Conservation (phyloP, 2,329 filamentous ascomycete species). For the Tolypocladium guangdongense region DNA sequence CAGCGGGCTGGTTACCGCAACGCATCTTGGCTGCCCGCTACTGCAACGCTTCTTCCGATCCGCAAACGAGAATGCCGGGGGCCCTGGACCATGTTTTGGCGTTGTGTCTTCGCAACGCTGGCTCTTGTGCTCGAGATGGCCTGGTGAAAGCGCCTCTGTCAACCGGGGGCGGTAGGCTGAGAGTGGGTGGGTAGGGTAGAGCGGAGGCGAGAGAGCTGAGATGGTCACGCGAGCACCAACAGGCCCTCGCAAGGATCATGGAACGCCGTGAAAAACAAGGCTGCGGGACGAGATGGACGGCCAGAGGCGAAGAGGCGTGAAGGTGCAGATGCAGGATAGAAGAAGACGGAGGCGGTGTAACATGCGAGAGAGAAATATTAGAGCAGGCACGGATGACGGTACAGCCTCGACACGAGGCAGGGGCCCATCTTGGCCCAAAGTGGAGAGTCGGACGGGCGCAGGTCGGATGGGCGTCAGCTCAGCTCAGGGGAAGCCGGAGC, state of each 20-base stretch:
- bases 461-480: background rate
- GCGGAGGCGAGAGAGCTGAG: background rate
- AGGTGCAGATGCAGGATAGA: background rate
- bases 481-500: background rate
- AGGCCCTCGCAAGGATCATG: background rate
- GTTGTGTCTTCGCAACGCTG: background rate
- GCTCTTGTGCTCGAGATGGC: background rate
- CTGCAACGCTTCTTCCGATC: slow-evolving; percentile 1
- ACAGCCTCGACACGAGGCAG: background rate
- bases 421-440: background rate
- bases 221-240: background rate
- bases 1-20: background rate
- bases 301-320: background rate
- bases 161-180: background rate
- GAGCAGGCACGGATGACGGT: background rate
- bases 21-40: slow-evolving; percentile 2
- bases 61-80: background rate
- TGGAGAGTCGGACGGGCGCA: background rate
- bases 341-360: background rate
- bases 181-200: background rate
- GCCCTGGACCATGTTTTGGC: slow-evolving; percentile 6
- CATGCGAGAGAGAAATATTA: background rate
- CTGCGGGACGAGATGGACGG: background rate
- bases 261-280: background rate
- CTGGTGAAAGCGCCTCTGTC: background rate